A percentile compares a stretch with the other conserved stretches of the same genome.
Conservation (phyloP, 1,284 basidiomycete species). For the Paramarasmius palmivorus region DNA sequence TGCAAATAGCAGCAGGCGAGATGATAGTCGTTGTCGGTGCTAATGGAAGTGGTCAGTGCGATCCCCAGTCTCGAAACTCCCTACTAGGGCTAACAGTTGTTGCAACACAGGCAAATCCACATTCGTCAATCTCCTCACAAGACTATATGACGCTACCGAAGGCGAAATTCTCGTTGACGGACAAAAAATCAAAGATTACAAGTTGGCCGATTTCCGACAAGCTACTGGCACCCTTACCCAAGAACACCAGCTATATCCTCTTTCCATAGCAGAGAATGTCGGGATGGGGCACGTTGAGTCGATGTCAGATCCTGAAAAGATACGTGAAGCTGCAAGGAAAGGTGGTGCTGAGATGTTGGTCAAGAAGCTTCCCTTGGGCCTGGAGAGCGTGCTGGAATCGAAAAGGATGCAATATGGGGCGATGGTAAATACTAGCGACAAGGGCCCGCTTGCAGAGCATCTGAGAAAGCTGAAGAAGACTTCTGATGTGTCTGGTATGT, state of each 20-base stretch:
- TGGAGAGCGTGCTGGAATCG: neutral
- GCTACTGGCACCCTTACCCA: neutral
- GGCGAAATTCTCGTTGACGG: neutral
- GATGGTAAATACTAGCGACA: neutral
- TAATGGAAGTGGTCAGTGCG: constrained; percentile 27
- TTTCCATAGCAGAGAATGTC: neutral
- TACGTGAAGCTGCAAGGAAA: neutral
- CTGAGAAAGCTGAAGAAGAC: neutral
- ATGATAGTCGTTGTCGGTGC: constrained; percentile 18
- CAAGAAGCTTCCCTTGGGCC: neutral
- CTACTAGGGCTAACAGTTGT: too few species aligned
- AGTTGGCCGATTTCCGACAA: neutral
- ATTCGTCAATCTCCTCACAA: constrained; percentile 19
- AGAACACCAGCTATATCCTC: neutral
- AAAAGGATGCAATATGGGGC: neutral
- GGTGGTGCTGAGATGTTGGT: neutral
- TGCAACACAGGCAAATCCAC: constrained; percentile 31
- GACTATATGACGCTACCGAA: neutral
- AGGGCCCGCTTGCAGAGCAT: neutral
- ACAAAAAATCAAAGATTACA: neutral
- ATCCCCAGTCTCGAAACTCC: neutral
- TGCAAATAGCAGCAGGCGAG: constrained; percentile 45
- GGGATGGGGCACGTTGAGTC: neutral
- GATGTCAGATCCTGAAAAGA: neutral
- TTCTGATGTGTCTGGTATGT: constrained; percentile 12